Evolutionary conservation across 2,329 filamentous ascomycete genomes (phyloP).

Genomic region (Paecilomyces formosus): DNA sequence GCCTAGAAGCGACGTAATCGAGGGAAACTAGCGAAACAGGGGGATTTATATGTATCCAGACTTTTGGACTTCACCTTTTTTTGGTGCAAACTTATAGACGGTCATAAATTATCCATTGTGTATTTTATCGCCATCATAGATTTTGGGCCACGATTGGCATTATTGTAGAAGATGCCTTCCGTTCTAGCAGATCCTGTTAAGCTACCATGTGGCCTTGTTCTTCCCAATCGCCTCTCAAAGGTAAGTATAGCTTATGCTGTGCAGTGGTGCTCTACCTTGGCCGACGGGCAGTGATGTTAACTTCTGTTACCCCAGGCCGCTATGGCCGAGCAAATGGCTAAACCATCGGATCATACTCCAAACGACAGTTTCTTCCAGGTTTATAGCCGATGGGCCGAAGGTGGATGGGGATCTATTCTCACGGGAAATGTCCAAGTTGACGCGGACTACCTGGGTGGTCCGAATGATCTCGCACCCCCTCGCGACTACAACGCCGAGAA

Average conservation of each 20-base stretch:
- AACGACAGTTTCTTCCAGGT: slow-evolving; percentile 35
- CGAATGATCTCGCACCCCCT: slow-evolving; percentile 18
- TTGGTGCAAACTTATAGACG: too few species aligned
- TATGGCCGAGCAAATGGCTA: slow-evolving; percentile 38
- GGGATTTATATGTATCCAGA: too few species aligned
- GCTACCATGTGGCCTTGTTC: slow-evolving; percentile 47
- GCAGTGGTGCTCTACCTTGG: background rate
- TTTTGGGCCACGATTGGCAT: background rate
- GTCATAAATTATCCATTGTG: background rate
- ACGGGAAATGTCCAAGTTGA: slow-evolving; percentile 38
- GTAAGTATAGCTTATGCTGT: slow-evolving; percentile 7
- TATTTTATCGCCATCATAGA: background rate
- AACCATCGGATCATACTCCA: slow-evolving; percentile 39
- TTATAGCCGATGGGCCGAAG: background rate
- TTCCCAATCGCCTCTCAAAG: slow-evolving; percentile 50
- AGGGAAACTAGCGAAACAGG: too few species aligned
- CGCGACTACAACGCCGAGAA: background rate
- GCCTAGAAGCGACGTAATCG: too few species aligned
- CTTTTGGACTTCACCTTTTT: too few species aligned
- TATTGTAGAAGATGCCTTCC: slow-evolving; percentile 1
- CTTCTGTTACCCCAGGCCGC: slow-evolving; percentile 36
- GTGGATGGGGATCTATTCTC: background rate
- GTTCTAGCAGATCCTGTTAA: slow-evolving; percentile 37
- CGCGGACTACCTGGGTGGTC: slow-evolving; percentile 30
- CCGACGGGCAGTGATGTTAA: background rate